Evolutionary conservation across 1,139 yeast genomes (phyloP).

Genomic region (Trichomonascaceae sp.): DNA sequence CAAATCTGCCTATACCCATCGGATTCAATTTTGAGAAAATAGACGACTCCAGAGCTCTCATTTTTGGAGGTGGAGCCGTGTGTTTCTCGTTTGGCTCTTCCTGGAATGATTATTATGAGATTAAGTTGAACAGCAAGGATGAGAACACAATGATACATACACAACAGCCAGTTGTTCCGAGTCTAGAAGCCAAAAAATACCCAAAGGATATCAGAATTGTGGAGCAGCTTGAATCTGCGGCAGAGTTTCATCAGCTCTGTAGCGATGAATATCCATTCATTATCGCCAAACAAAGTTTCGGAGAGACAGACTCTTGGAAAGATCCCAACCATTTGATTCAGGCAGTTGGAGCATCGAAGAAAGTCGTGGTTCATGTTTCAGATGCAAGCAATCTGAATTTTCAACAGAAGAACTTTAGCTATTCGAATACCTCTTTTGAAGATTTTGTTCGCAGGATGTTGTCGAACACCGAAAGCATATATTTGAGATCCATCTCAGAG

Average conservation of each 20-base stretch:
- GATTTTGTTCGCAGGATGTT: slow-evolving; percentile 27
- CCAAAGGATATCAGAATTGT: neutral
- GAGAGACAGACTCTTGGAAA: slow-evolving; percentile 29
- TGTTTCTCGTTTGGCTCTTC: slow-evolving; percentile 79
- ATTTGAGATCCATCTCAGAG: slow-evolving; percentile 30
- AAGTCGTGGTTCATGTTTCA: slow-evolving; percentile 30
- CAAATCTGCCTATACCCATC: slow-evolving; percentile 47
- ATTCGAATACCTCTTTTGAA: slow-evolving; percentile 26
- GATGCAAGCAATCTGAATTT: slow-evolving; percentile 27
- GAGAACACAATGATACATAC: neutral
- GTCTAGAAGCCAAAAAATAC: neutral
- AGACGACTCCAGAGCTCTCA: slow-evolving; percentile 24
- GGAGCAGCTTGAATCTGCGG: neutral
- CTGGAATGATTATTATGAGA: slow-evolving; percentile 39
- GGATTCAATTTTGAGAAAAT: slow-evolving; percentile 44
- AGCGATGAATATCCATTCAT: slow-evolving; percentile 11
- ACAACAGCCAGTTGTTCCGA: neutral
- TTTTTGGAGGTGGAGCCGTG: slow-evolving; percentile 74
- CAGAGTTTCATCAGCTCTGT: slow-evolving; percentile 8
- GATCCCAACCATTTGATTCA: slow-evolving; percentile 27
- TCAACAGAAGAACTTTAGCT: slow-evolving; percentile 31
- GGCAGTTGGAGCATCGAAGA: slow-evolving; percentile 25
- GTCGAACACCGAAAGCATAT: slow-evolving; percentile 15
- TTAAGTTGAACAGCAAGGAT: slow-evolving; percentile 1
- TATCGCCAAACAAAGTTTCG: slow-evolving; percentile 22